Conservation (phyloP, 73 alveolate genomes). For the Stentor coeruleus region DNA sequence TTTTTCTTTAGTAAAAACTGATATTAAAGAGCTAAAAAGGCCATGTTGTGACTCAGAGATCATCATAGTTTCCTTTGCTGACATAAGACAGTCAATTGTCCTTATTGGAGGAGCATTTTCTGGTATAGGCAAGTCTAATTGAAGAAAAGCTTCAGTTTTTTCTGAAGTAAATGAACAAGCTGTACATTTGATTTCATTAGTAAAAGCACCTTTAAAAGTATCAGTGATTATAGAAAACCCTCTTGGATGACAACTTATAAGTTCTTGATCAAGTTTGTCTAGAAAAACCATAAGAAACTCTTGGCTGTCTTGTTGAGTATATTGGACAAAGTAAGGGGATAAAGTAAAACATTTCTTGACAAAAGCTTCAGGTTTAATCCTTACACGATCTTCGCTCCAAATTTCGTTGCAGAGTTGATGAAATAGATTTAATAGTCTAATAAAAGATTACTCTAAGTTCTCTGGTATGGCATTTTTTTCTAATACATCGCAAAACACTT, state of each 20-base stretch:
- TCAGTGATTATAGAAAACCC: background rate
- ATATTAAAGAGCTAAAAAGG: background rate
- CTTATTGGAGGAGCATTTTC: background rate
- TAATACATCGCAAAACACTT: background rate
- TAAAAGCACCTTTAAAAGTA: background rate
- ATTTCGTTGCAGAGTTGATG: background rate
- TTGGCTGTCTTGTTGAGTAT: conserved; percentile 22
- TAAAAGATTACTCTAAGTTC: background rate
- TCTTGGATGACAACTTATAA: background rate
- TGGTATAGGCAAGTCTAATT: background rate
- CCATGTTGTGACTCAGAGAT: background rate
- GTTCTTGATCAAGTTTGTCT: background rate
- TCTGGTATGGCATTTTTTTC: background rate
- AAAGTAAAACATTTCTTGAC: background rate
- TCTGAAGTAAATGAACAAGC: background rate
- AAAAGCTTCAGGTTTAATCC: background rate
- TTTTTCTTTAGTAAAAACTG: background rate
- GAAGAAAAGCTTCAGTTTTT: background rate
- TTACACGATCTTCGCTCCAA: background rate
- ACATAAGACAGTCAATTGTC: background rate
- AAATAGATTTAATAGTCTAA: background rate
- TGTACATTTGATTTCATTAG: background rate
- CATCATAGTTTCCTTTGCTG: background rate
- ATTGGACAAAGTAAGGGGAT: background rate
- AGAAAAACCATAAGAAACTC: background rate